A percentile compares a stretch with the other conserved stretches of the same genome.
These are phyloP conservation scores for Pyrus communis DNA, from an alignment of 306 rosid genomes.

Conservation along the genomic window DNA sequence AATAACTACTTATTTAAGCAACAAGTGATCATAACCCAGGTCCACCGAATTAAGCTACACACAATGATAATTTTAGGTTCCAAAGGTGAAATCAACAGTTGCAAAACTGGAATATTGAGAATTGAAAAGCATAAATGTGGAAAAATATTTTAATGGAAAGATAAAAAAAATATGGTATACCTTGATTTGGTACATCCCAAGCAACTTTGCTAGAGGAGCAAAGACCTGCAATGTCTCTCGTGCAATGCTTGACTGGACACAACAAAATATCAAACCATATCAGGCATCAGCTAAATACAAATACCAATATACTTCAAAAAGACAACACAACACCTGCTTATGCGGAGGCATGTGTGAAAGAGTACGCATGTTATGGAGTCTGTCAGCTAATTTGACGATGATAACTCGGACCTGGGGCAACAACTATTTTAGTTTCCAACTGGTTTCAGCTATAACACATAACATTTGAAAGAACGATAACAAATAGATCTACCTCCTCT, in stretches of 20 bases:
- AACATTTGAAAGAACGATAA: slow-evolving; percentile 14
- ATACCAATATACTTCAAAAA: slow-evolving; percentile 13
- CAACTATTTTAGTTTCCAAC: slow-evolving; percentile 20
- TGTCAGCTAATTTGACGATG: slow-evolving; percentile 93
- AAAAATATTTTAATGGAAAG: background rate
- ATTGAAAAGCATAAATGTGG: background rate
- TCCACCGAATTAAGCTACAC: background rate
- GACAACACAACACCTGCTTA: slow-evolving; percentile 70
- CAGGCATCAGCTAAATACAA: slow-evolving; percentile 6
- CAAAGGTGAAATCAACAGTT: background rate
- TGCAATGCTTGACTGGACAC: slow-evolving; percentile 81
- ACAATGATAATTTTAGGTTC: background rate
- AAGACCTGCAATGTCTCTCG: slow-evolving; percentile 94
- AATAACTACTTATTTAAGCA: background rate
- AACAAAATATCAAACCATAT: slow-evolving; percentile 13
- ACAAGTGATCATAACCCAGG: background rate
- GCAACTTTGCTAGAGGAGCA: slow-evolving; percentile 99
- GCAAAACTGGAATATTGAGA: background rate
- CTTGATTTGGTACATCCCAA: slow-evolving; percentile 98
- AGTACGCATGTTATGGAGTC: slow-evolving; percentile 97
- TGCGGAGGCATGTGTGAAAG: slow-evolving; percentile 94
- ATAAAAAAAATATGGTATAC: slow-evolving; percentile 28
- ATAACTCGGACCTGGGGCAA: slow-evolving; percentile 89
- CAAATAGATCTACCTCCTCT: slow-evolving; percentile 63
- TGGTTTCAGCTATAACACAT: slow-evolving; percentile 12